Conservation (phyloP, 169 alveolate genomes). For the Pseudocohnilembus persalinus region DNA sequence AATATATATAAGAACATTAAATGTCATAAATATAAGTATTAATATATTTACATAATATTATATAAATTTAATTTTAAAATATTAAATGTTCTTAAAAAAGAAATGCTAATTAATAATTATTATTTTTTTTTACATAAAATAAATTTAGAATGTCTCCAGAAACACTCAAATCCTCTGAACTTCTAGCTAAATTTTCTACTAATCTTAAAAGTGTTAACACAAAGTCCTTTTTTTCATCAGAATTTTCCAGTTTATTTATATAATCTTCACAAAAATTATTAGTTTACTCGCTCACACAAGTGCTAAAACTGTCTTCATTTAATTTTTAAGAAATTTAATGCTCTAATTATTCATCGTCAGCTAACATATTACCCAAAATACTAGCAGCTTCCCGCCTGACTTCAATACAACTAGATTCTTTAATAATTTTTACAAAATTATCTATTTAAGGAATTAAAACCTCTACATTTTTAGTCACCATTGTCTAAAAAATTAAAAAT, state of each 20-base stretch:
- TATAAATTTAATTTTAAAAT: too few relatives aligned
- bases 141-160: neutral
- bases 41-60: too few relatives aligned
- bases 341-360: neutral
- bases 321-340: neutral
- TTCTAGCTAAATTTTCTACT: neutral
- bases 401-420: neutral
- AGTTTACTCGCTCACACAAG: neutral
- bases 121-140: neutral
- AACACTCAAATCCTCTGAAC: neutral
- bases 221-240: neutral
- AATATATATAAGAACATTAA: too few relatives aligned
- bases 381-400: neutral
- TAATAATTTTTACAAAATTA: too few relatives aligned
- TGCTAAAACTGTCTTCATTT: neutral
- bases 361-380: neutral
- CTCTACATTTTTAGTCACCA: neutral
- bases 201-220: neutral
- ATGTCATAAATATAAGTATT: too few relatives aligned
- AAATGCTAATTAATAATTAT: too few relatives aligned
- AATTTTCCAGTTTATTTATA: neutral
- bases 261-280: too few relatives aligned
- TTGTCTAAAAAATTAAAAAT: neutral
- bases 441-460: too few relatives aligned
- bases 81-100: too few relatives aligned